Evolutionary conservation across 345 rosid genomes (phyloP).

Genomic region (Pistacia vera): DNA sequence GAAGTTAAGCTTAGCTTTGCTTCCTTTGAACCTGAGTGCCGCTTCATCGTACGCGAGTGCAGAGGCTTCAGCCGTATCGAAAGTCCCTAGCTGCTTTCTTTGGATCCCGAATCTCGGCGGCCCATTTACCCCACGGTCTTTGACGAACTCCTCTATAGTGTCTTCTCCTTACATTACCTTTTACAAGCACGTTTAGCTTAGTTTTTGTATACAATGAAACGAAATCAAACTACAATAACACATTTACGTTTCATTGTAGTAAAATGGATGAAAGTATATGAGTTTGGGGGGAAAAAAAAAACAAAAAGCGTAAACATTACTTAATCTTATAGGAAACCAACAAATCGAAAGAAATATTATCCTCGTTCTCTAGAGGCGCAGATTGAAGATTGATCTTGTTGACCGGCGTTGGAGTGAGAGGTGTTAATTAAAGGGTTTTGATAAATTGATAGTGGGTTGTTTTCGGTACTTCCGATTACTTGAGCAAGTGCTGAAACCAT

Average conservation of each 20-base stretch:
- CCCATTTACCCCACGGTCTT: slow-evolving; percentile 66
- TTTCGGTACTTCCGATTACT: slow-evolving; percentile 52
- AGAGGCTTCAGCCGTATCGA: slow-evolving; percentile 75
- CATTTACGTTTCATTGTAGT: too few relatives aligned
- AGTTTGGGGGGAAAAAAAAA: too few relatives aligned
- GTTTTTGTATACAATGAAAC: background rate
- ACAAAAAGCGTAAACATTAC: too few relatives aligned
- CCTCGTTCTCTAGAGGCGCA: slow-evolving; percentile 20
- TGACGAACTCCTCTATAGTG: slow-evolving; percentile 61
- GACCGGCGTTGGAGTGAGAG: slow-evolving; percentile 21
- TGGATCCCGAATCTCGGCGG: slow-evolving; percentile 58
- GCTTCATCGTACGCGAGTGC: slow-evolving; percentile 86
- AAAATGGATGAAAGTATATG: too few relatives aligned
- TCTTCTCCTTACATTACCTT: slow-evolving; percentile 31
- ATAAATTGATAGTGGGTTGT: slow-evolving; percentile 27
- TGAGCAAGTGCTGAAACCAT: slow-evolving; percentile 78
- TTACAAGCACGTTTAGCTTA: background rate
- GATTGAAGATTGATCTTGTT: slow-evolving; percentile 22
- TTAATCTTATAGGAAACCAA: too few relatives aligned
- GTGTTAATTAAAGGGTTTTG: slow-evolving; percentile 9
- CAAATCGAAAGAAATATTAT: too few relatives aligned
- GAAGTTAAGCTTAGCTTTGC: slow-evolving; percentile 86
- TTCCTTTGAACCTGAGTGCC: slow-evolving; percentile 81
- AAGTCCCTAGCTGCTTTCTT: slow-evolving; percentile 70
- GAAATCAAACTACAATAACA: background rate